Evolutionary conservation across 345 rosid genomes (phyloP), one percentile per base, ranked within the genome.

Genomic region (Turritis glabra): DNA sequence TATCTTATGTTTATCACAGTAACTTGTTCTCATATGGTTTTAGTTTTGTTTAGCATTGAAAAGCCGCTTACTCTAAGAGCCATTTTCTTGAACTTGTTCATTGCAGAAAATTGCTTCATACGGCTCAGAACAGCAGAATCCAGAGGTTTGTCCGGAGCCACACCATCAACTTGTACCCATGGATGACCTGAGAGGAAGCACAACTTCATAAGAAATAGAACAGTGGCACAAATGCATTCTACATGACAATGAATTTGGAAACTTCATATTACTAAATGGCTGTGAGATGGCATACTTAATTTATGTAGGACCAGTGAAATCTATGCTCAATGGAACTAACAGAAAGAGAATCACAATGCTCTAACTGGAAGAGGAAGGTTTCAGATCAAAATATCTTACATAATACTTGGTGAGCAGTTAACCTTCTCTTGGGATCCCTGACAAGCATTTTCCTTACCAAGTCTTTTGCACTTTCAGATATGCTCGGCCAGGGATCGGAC

Each of bases 1-100:
- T 22, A 32, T 71, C 32, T 18, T 2, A 25, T 60, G 48, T 48
- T 27, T 35, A 4, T 61, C 53, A 35, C 26, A 37, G 9, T 4
- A 50, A 26, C 8, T 60, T 41, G 23, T 48, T 60, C 29, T 71
- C 23, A 14, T 48, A 47, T 35, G 41, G 25, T 57, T 19, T 14
- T 30, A 25, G 22, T 19, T 27, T 47, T 50, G 52, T 37, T 37
- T 26, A 37, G 27, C 38, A 37, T 19, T 27, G n/a, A 66, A 30
- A 53, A 40, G 5, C 4, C 14, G 5, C 96, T 83, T 71, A 89
- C 97, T 53, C 88, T 73, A 40, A 91, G 86, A 59, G 89, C 96
- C 85, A 91, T 89, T 81, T 88, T 89, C 92, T 89, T 91, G 82
- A 91, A 77, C 85, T 88, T 91, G 85, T 86, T 89, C 97, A 91